Percentiles rank a stretch among this genome's conserved stretches.
Conservation (phyloP, 2,329 filamentous ascomycete species). For the Fusarium sp. region DNA sequence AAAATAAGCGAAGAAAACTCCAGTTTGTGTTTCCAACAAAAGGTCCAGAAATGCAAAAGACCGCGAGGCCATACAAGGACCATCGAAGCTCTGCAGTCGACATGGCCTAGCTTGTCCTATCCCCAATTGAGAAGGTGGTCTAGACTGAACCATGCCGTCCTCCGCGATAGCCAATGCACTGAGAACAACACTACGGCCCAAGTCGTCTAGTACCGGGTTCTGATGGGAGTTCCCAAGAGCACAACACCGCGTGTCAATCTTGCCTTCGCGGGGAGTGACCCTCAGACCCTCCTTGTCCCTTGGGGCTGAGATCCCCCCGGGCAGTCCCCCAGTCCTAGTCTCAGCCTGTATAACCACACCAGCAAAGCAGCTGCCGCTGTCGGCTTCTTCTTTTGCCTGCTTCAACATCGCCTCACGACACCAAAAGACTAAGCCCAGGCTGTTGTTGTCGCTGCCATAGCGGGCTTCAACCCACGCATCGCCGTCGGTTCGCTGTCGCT, state of each 20-base stretch:
- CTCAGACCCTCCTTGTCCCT: conserved; percentile 31
- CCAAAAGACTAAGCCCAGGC: conserved; percentile 25
- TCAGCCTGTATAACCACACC: conserved; percentile 40
- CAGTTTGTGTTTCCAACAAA: conserved; percentile 31
- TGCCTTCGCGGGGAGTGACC: conserved; percentile 39
- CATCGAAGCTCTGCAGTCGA: conserved; percentile 25
- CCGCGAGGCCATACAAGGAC: conserved; percentile 27
- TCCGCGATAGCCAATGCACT: conserved; percentile 26
- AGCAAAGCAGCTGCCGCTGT: conserved; percentile 37
- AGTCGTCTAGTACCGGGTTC: conserved; percentile 33
- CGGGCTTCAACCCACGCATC: conserved; percentile 41
- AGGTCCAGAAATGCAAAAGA: conserved; percentile 42
- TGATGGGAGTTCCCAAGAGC: background rate
- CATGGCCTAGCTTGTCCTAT: conserved; percentile 24
- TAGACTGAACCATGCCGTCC: conserved; percentile 30
- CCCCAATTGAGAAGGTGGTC: conserved; percentile 36
- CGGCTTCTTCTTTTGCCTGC: conserved; percentile 37
- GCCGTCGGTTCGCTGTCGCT: conserved; percentile 34
- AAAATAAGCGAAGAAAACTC: conserved; percentile 18
- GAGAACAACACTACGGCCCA: conserved; percentile 22
- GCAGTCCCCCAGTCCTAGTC: conserved; percentile 3
- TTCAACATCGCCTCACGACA: conserved; percentile 32
- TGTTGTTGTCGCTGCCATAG: conserved; percentile 35
- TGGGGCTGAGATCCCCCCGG: conserved; percentile 36
- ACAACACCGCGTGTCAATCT: conserved; percentile 24